Percentiles rank a stretch among this genome's conserved stretches.
These are phyloP conservation scores for Mimosa bimucronata DNA, from an alignment of 306 rosid genomes.

Conservation along the genomic window DNA sequence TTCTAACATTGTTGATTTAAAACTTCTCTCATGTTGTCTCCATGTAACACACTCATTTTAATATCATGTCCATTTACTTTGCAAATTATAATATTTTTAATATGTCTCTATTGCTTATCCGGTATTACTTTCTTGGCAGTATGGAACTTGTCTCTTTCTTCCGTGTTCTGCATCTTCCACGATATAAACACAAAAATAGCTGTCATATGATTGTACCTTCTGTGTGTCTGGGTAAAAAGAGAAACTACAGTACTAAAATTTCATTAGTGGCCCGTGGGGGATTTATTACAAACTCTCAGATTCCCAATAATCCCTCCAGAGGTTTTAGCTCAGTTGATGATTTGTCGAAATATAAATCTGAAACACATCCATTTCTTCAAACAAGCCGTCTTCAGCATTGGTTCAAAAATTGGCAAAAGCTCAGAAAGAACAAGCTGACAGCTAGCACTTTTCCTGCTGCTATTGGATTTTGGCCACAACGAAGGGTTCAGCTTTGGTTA, in stretches of 20 bases:
- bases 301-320: constrained; percentile 31
- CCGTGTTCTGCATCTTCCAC: constrained; percentile 31
- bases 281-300: constrained; percentile 19
- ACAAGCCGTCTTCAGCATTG: constrained; percentile 71
- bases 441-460: constrained; percentile 88
- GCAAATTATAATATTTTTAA: constrained; percentile 12
- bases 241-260: constrained; percentile 39
- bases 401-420: constrained; percentile 84
- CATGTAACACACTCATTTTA: neutral
- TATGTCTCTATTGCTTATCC: constrained; percentile 24
- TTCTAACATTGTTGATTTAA: neutral
- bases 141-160: constrained; percentile 48
- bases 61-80: constrained; percentile 8
- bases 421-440: constrained; percentile 66
- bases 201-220: constrained; percentile 29
- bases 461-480: constrained; percentile 67
- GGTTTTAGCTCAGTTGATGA: constrained; percentile 9
- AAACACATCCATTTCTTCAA: constrained; percentile 44
- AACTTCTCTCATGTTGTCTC: neutral
- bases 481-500: constrained; percentile 75
- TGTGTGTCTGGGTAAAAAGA: constrained; percentile 39
- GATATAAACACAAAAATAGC: constrained; percentile 29
- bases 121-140: constrained; percentile 44
- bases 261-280: constrained; percentile 14
- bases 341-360: constrained; percentile 44